A percentile compares a stretch with the other conserved stretches of the same genome.
Conservation (phyloP, 371 early-diverging fungal genomes). For the Chytridium lagenaria region DNA sequence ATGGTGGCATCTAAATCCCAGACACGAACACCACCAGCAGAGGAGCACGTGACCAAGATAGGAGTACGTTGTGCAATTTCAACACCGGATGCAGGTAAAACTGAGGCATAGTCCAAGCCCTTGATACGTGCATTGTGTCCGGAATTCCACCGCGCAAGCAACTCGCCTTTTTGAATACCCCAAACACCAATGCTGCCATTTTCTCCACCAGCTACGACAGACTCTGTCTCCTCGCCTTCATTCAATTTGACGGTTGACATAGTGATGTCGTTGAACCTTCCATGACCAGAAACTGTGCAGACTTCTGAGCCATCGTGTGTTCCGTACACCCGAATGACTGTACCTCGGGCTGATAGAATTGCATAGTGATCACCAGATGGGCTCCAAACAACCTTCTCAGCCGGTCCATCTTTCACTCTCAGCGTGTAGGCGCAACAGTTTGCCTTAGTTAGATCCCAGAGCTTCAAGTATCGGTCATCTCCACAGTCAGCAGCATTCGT, state of each 20-base stretch:
- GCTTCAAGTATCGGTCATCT: constrained; percentile 80
- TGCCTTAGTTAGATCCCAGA: constrained; percentile 92
- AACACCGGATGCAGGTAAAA: constrained; percentile 4
- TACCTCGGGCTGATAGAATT: constrained; percentile 72
- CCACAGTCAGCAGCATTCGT: constrained; percentile 82
- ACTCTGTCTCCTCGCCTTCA: constrained; percentile 16
- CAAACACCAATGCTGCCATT: constrained; percentile 37
- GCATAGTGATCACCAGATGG: constrained; percentile 75
- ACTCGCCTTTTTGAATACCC: constrained; percentile 20
- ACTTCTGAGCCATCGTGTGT: constrained; percentile 33
- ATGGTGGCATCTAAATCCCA: constrained; percentile 45
- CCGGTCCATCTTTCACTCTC: constrained; percentile 59
- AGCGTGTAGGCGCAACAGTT: constrained; percentile 72
- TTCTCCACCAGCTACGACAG: constrained; percentile 48
- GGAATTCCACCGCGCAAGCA: constrained; percentile 35
- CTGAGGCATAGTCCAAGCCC: constrained; percentile 36
- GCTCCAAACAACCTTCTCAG: constrained; percentile 74
- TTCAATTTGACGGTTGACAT: no score
- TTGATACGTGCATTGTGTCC: constrained; percentile 51
- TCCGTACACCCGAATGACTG: constrained; percentile 72
- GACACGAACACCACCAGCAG: constrained; percentile 50
- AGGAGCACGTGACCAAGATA: constrained; percentile 46
- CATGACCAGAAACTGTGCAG: constrained; percentile 6
- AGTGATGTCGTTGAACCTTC: constrained; percentile 41
- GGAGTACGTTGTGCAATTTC: not conserved